Evolutionary conservation across 2,329 filamentous ascomycete genomes (phyloP).

Genomic region (Leptographium wingfieldii): DNA sequence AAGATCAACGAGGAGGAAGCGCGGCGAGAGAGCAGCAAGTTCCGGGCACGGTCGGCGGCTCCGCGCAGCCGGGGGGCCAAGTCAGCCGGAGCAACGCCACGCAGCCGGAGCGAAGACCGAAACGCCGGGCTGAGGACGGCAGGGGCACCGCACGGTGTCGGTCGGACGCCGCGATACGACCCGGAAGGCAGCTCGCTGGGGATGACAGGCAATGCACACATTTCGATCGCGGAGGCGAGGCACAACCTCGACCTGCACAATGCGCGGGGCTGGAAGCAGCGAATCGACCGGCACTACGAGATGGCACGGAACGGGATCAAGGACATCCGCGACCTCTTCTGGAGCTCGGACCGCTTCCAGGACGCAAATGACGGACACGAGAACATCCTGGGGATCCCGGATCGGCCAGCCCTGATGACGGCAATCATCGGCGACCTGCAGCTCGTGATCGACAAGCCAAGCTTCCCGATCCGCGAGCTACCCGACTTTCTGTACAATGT

Average conservation of each 20-base stretch:
- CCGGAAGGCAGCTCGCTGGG: conserved; percentile 57
- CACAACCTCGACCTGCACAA: conserved; percentile 68
- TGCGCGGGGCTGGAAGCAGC: conserved; percentile 79
- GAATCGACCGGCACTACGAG: conserved; percentile 66
- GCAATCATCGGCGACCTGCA: conserved; percentile 74
- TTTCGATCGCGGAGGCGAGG: conserved; percentile 65
- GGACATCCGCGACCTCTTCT: conserved; percentile 68
- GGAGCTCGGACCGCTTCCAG: conserved; percentile 67
- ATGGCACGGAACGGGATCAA: conserved; percentile 62
- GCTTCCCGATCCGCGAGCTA: conserved; percentile 70
- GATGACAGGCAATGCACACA: conserved; percentile 58
- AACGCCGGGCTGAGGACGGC: conserved; percentile 19
- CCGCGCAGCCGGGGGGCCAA: conserved; percentile 18
- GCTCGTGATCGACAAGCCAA: conserved; percentile 79
- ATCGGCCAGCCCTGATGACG: conserved; percentile 72
- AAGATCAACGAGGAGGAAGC: conserved; percentile 63
- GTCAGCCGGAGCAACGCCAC: background rate
- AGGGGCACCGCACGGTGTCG: conserved; percentile 12
- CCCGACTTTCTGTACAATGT: conserved; percentile 76
- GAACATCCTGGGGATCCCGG: conserved; percentile 72
- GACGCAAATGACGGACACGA: conserved; percentile 76
- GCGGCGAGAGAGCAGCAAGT: conserved; percentile 37
- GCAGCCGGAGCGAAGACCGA: conserved; percentile 39
- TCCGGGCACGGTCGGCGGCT: conserved; percentile 42
- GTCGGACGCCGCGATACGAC: conserved; percentile 56